Conservation (phyloP, 129 eudicot species). For the Pseudognaphalium luteoalbum region DNA sequence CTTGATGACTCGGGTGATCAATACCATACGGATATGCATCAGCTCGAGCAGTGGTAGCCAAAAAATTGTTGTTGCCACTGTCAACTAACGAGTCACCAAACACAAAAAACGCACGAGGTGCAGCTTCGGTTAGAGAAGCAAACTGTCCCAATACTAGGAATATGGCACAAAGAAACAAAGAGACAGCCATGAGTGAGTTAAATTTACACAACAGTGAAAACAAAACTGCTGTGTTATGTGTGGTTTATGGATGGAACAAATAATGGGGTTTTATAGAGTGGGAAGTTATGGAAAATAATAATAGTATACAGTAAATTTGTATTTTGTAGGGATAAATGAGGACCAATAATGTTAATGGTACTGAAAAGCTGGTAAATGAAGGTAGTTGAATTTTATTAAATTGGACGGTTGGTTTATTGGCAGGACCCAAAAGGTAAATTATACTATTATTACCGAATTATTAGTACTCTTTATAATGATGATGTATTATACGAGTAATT, state of each 20-base stretch:
- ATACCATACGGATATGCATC: conserved; percentile 48
- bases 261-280: conserved; percentile 27
- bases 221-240: conserved; percentile 1
- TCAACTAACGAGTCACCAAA: conserved; percentile 48
- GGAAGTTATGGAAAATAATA: background rate
- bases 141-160: background rate
- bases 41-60: conserved; percentile 42
- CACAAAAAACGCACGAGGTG: conserved; percentile 41
- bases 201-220: conserved; percentile 10
- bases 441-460: background rate
- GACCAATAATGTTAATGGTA: conserved; percentile 17
- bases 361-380: background rate
- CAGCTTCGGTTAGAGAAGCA: conserved; percentile 19
- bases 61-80: conserved; percentile 45
- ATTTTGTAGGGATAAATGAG: conserved; percentile 3
- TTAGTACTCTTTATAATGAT: conserved; percentile 1
- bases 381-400: conserved; percentile 29
- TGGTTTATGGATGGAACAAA: conserved; percentile 24
- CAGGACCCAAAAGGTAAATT: background rate
- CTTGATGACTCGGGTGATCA: conserved; percentile 42
- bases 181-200: conserved; percentile 27
- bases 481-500: background rate
- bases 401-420: conserved; percentile 27
- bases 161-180: conserved; percentile 6
- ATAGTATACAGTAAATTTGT: conserved; percentile 4